Evolutionary conservation across 2,329 filamentous ascomycete genomes (phyloP).

Genomic region (Penicillium frequentans): DNA sequence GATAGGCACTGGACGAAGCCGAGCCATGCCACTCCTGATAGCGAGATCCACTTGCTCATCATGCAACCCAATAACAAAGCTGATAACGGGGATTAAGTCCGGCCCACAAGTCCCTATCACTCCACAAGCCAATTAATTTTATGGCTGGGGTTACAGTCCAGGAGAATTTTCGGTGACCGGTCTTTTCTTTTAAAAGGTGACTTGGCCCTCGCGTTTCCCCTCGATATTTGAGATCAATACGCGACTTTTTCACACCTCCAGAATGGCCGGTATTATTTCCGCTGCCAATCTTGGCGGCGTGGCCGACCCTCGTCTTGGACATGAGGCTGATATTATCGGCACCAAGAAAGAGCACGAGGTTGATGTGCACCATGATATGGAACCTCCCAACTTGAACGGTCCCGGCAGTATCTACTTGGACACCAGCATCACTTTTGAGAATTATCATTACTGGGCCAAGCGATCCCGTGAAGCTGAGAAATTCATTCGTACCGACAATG

Average conservation of each 20-base stretch:
- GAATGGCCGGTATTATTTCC: conserved; percentile 14
- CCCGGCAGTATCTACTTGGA: conserved; percentile 20
- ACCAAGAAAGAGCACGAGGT: conserved; percentile 20
- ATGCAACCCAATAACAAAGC: background rate
- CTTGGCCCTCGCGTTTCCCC: background rate
- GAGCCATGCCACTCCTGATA: background rate
- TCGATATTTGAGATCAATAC: background rate
- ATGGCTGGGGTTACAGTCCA: background rate
- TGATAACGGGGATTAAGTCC: background rate
- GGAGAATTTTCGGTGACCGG: background rate
- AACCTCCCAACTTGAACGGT: background rate
- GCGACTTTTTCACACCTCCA: background rate
- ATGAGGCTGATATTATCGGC: conserved; percentile 16
- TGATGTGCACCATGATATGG: background rate
- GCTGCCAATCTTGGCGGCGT: conserved; percentile 8
- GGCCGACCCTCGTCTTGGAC: conserved; percentile 16
- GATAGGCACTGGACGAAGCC: background rate
- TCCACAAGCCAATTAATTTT: background rate
- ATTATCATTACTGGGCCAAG: conserved; percentile 37
- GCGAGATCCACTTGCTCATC: background rate
- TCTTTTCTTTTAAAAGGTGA: background rate
- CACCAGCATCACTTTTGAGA: conserved; percentile 34
- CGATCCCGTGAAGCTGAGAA: conserved; percentile 36
- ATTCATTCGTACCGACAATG: conserved; percentile 15
- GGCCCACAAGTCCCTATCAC: conserved; percentile 1